These are phyloP conservation scores for Pseudotsuga menziesii DNA, from an alignment of 75 land plant genomes.

Conservation along the genomic window DNA sequence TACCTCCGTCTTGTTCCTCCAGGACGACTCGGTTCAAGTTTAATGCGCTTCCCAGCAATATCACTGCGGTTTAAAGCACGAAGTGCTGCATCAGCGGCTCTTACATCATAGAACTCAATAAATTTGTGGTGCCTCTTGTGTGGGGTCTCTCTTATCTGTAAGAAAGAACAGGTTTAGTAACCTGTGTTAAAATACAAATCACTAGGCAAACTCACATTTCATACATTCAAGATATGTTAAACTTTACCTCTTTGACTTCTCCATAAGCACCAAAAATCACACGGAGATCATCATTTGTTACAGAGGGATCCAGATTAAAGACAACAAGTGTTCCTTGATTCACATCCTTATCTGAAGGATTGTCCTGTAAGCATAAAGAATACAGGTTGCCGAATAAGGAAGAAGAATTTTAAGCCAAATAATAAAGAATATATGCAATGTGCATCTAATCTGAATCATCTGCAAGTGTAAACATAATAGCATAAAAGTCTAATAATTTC, in stretches of 20 bases:
- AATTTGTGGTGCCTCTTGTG: slow-evolving; percentile 63
- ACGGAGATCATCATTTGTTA: slow-evolving; percentile 88
- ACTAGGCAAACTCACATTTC: too few relatives aligned
- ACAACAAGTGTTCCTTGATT: slow-evolving; percentile 94
- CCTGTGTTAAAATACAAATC: too few relatives aligned
- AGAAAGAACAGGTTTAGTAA: too few relatives aligned
- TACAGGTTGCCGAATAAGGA: too few relatives aligned
- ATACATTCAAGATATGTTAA: neutral
- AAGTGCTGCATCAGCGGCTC: slow-evolving; percentile 86
- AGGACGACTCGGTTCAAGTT: slow-evolving; percentile 72
- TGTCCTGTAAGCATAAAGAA: slow-evolving; percentile 48
- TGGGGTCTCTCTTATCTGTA: slow-evolving; percentile 75
- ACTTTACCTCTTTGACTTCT: slow-evolving; percentile 84
- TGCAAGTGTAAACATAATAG: too few relatives aligned
- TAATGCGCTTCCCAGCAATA: slow-evolving; percentile 83
- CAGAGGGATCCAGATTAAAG: slow-evolving; percentile 89
- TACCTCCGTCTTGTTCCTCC: slow-evolving; percentile 54
- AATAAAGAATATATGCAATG: too few relatives aligned
- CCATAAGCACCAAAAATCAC: slow-evolving; percentile 90
- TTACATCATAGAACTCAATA: slow-evolving; percentile 81
- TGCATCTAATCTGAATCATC: too few relatives aligned
- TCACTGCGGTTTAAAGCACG: slow-evolving; percentile 72
- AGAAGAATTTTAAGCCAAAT: too few relatives aligned
- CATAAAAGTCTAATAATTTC: too few relatives aligned
- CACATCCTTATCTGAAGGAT: slow-evolving; percentile 94